Percentiles rank a stretch among this genome's conserved stretches.
Conservation (phyloP, 345 rosid genomes). For the Turnera subulata region DNA sequence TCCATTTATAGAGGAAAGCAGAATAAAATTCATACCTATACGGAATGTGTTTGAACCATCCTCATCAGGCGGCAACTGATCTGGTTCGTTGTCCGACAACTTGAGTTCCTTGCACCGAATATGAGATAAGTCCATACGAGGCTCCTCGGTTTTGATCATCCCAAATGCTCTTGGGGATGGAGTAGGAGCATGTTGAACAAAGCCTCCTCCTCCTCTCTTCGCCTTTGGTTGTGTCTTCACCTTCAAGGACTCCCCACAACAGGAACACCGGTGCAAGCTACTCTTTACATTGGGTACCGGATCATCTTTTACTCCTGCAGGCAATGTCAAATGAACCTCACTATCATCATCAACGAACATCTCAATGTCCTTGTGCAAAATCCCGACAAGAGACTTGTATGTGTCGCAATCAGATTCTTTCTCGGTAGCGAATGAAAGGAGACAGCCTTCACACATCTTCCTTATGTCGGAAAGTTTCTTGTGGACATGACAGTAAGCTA, state of each 20-base stretch:
- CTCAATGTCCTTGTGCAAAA: slow-evolving; percentile 73
- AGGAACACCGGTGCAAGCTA: slow-evolving; percentile 38
- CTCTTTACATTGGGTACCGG: slow-evolving; percentile 15
- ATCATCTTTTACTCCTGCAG: slow-evolving; percentile 36
- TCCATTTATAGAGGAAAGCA: not conserved
- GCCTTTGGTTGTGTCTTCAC: slow-evolving; percentile 27
- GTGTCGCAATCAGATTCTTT: slow-evolving; percentile 72
- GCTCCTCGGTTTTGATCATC: slow-evolving; percentile 20
- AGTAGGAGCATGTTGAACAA: slow-evolving; percentile 48
- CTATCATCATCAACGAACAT: slow-evolving; percentile 59
- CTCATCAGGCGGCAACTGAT: slow-evolving; percentile 29
- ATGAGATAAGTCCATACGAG: slow-evolving; percentile 33
- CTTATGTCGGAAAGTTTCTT: slow-evolving; percentile 74
- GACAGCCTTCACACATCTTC: slow-evolving; percentile 85
- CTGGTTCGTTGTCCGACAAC: slow-evolving; percentile 34
- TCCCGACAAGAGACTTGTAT: slow-evolving; percentile 73
- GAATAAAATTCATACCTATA: slow-evolving; percentile 14
- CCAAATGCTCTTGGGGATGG: slow-evolving; percentile 62
- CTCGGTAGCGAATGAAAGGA: slow-evolving; percentile 82
- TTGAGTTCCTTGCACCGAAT: slow-evolving; percentile 38
- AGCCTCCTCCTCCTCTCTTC: slow-evolving; percentile 25
- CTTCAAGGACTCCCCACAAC: slow-evolving; percentile 75
- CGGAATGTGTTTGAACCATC: slow-evolving; percentile 17
- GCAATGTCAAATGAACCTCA: slow-evolving; percentile 40
- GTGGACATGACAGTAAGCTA: slow-evolving; percentile 82